A percentile compares a stretch with the other conserved stretches of the same genome.
Conservation (phyloP, 192 early-diverging fungal genomes). For the Nowakowskiella sp. region DNA sequence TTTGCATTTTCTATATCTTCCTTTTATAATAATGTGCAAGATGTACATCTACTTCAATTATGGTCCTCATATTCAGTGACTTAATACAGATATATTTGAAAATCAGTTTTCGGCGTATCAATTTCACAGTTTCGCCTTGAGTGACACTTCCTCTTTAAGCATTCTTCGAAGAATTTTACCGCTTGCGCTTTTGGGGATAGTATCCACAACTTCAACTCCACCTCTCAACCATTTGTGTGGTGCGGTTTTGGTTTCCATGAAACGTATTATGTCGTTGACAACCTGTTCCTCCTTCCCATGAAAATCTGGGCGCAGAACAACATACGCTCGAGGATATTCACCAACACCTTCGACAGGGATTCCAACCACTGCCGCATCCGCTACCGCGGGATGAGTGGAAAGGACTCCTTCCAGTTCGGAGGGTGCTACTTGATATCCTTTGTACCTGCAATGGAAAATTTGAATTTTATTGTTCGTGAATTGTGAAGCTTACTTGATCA, state of each 20-base stretch:
- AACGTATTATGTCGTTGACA: slow-evolving; percentile 43
- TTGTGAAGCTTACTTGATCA: too few relatives aligned
- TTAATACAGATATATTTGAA: too few relatives aligned
- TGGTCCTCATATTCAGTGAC: too few relatives aligned
- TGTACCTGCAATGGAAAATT: background rate
- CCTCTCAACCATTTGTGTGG: slow-evolving; percentile 73
- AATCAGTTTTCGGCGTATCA: too few relatives aligned
- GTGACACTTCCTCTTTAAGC: slow-evolving; percentile 37
- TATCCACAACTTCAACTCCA: slow-evolving; percentile 61
- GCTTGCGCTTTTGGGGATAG: slow-evolving; percentile 65
- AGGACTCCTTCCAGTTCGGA: slow-evolving; percentile 77
- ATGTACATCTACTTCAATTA: too few relatives aligned
- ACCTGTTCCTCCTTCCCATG: slow-evolving; percentile 19
- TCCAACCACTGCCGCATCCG: slow-evolving; percentile 30
- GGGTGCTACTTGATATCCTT: slow-evolving; percentile 69
- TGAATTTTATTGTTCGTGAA: slow-evolving; percentile 64
- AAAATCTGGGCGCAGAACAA: slow-evolving; percentile 49
- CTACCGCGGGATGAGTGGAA: slow-evolving; percentile 58
- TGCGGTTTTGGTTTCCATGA: slow-evolving; percentile 56
- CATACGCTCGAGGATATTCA: slow-evolving; percentile 72
- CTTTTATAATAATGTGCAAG: too few relatives aligned
- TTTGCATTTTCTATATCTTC: too few relatives aligned
- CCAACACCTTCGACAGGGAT: slow-evolving; percentile 26
- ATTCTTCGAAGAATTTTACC: slow-evolving; percentile 78
- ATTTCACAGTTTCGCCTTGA: background rate